phyloP scores from a whole-genome alignment of 2,329 filamentous ascomycete genomes.

The Ophiostoma perfectum region DNA sequence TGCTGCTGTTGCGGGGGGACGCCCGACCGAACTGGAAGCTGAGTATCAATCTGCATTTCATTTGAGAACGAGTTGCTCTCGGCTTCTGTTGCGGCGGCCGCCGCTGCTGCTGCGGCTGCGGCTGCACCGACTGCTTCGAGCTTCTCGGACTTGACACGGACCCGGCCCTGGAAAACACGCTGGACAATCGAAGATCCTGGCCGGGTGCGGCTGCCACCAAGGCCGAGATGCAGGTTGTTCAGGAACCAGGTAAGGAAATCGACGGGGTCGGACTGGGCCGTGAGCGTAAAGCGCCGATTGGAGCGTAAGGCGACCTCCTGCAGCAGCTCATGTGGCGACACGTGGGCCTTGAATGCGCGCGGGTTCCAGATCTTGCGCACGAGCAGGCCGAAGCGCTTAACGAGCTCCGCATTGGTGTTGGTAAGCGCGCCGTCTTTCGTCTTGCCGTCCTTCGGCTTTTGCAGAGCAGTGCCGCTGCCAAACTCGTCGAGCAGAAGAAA shows the following conservation, averaged over 20 bases:
- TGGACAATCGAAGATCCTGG: constrained; percentile 83
- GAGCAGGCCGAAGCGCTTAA: constrained; percentile 79
- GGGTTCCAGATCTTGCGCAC: constrained; percentile 98
- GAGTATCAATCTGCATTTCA: constrained; percentile 24
- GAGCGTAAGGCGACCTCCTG: constrained; percentile 89
- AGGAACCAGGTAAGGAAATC: constrained; percentile 98
- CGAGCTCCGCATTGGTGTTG: constrained; percentile 65
- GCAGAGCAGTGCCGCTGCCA: constrained; percentile 27
- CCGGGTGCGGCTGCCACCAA: constrained; percentile 84
- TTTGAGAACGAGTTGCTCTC: constrained; percentile 14
- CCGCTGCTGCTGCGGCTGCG: constrained; percentile 22
- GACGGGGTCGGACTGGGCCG: constrained; percentile 86
- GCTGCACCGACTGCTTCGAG: constrained; percentile 26
- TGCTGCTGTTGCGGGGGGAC: not conserved
- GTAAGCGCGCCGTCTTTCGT: not conserved
- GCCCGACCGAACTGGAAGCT: not conserved
- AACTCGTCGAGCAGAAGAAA: constrained; percentile 87
- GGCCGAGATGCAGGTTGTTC: constrained; percentile 85
- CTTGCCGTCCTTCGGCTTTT: not conserved
- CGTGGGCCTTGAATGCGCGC: constrained; percentile 90
- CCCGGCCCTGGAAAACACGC: constrained; percentile 83
- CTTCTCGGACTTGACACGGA: constrained; percentile 82
- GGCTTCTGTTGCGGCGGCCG: constrained; percentile 15
- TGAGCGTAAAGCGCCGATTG: constrained; percentile 87
- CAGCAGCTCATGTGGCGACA: constrained; percentile 92